Evolutionary conservation across 1,284 basidiomycete genomes (phyloP).

Genomic region (Cutaneotrichosporon sp.): DNA sequence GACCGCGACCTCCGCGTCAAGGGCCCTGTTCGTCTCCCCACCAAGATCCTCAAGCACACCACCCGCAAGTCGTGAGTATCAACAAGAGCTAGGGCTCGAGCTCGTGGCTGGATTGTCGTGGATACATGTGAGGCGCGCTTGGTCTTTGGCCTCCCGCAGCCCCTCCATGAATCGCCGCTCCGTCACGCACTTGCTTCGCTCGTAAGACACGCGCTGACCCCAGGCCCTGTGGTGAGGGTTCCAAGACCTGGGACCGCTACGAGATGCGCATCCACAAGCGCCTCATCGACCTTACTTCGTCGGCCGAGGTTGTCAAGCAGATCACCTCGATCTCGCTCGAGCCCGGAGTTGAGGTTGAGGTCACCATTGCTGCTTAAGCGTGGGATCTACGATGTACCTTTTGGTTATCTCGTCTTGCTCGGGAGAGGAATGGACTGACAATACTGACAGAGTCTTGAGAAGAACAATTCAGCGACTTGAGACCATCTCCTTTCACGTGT

Average conservation of each 20-base stretch:
- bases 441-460: neutral
- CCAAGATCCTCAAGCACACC: constrained; percentile 97
- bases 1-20: constrained; percentile 99
- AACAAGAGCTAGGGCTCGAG: neutral
- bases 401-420: constrained; percentile 1
- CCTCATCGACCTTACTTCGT: constrained; percentile 97
- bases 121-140: too few relatives aligned
- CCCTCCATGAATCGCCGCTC: neutral
- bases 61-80: constrained; percentile 89
- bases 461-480: neutral
- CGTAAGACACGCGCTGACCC: neutral
- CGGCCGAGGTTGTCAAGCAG: constrained; percentile 99
- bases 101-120: neutral
- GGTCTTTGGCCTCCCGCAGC: too few relatives aligned
- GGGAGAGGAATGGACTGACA: neutral
- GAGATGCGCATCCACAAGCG: constrained; percentile 99
- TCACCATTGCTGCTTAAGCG: constrained; percentile 74
- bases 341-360: constrained; percentile 99
- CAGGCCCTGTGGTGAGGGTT: constrained; percentile 99
- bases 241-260: constrained; percentile 99
- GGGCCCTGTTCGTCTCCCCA: constrained; percentile 97
- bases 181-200: neutral
- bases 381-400: constrained; percentile 5
- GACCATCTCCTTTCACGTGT: neutral
- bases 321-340: constrained; percentile 99